Evolutionary conservation across 208 protist species (phyloP).

Genomic region (Zelonia costaricensis): DNA sequence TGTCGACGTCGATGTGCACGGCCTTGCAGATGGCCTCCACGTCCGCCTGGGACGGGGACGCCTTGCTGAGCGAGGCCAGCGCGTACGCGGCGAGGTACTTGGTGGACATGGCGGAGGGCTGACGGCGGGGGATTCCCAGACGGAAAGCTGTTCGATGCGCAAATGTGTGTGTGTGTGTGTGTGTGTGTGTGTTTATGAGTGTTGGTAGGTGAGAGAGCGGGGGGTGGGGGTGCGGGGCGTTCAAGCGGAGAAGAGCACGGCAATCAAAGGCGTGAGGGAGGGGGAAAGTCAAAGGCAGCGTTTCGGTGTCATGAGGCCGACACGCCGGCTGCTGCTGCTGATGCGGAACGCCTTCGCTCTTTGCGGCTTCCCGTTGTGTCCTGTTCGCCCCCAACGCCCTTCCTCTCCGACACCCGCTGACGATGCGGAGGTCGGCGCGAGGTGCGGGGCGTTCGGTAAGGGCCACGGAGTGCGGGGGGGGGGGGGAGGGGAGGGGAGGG

Average conservation of each 20-base stretch:
- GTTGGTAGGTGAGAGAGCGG: too few relatives aligned
- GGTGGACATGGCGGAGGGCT: conserved; percentile 73
- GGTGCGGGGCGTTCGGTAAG: too few relatives aligned
- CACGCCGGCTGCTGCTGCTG: too few relatives aligned
- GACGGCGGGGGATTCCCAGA: too few relatives aligned
- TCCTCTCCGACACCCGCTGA: too few relatives aligned
- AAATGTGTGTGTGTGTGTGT: background rate
- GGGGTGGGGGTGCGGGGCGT: background rate
- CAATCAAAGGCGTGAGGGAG: background rate
- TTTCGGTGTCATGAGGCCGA: too few relatives aligned
- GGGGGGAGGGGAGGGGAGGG: background rate
- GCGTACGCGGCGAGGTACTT: conserved; percentile 94
- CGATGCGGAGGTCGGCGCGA: too few relatives aligned
- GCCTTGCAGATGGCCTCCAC: conserved; percentile 89
- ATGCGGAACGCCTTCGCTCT: too few relatives aligned
- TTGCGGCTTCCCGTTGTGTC: too few relatives aligned
- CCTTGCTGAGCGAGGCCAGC: conserved; percentile 80
- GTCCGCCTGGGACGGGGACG: conserved; percentile 70
- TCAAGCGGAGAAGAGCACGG: background rate
- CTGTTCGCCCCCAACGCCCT: too few relatives aligned
- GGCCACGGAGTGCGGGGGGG: too few relatives aligned
- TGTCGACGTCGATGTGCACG: conserved; percentile 66
- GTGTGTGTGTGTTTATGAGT: background rate
- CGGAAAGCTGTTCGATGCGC: too few relatives aligned
- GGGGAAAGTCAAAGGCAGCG: background rate